Evolutionary conservation across 139 green algal species (phyloP), one percentile per base, ranked within the genome.

Genomic region (Gonium pectorale): DNA sequence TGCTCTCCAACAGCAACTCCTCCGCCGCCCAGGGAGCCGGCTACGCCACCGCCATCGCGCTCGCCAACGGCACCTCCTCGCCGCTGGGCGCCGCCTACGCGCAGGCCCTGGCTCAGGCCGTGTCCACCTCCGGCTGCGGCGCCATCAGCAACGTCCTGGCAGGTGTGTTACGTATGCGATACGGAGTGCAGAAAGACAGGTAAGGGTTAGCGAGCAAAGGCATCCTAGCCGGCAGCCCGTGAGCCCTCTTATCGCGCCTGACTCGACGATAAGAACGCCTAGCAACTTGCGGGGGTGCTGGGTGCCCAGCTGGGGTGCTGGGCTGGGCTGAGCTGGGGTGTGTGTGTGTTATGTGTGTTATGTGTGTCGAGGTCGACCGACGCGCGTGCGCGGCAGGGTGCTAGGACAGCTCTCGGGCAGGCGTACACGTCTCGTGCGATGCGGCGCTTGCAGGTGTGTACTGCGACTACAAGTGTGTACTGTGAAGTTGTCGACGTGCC

Each of bases 121-220:
- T 79, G 2, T 40, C 70, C 40, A 43, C 69, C 3, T 64, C 69
- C 5, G 86, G 86, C 60, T 89, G 86, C 49, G 79, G 86, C 40
- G 62, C 59, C 9, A 63, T 89, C 3, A 59, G 27, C 62, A 89
- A 89, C 37, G 86, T 89, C 29, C 71, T 89, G 44, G 86, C 86
- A 0, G 56, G 80, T 86, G 41, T 43, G 79, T 68, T 37, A 22
- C n/a, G 8, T n/a, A 68, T 68, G 6, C 62, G 5, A 6, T 7
- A 64, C 56, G 40, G 19, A 29, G 41, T 68, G 17, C 19, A 41
- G 2, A 51, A 43, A 1, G 41, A 8, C n/a, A n/a, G n/a, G n/a
- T n/a, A n/a, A 15, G 24, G 29, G 26, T 43, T 62, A 56, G 13
- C 13, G 49, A 56, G 49, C 49, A 17, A 56, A 56, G 13, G 49